phyloP scores from a whole-genome alignment of 148 eudicot species.

The Nyssa sinensis region DNA sequence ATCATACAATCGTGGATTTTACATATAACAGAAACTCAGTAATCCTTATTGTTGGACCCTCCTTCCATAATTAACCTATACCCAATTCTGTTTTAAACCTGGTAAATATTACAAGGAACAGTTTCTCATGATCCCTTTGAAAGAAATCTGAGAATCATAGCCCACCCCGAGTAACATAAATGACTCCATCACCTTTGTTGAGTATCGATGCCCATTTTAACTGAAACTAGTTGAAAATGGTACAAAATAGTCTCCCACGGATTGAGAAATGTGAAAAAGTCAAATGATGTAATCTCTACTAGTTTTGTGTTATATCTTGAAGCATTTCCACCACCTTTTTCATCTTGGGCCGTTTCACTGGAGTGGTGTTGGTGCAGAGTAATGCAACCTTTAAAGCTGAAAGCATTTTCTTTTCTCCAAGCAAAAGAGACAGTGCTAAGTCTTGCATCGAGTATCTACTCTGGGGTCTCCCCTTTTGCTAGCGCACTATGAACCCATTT shows the following conservation, averaged over 20 bases:
- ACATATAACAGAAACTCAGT: neutral
- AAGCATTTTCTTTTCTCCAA: conserved; percentile 94
- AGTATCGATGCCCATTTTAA: neutral
- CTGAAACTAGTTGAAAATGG: neutral
- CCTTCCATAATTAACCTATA: too few species aligned
- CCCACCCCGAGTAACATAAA: neutral
- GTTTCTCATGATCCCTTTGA: neutral
- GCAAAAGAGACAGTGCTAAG: conserved; percentile 91
- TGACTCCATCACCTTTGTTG: neutral
- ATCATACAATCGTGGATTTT: neutral
- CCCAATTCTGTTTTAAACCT: neutral
- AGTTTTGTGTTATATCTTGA: conserved; percentile 61
- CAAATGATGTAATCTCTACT: neutral
- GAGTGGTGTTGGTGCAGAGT: conserved; percentile 78
- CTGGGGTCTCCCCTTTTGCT: conserved; percentile 83
- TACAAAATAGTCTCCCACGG: neutral
- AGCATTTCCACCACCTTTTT: conserved; percentile 94
- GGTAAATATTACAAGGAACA: neutral
- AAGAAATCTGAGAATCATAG: neutral
- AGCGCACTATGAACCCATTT: conserved; percentile 95
- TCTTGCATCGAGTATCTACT: conserved; percentile 88
- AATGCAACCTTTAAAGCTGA: conserved; percentile 77
- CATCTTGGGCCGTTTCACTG: conserved; percentile 94
- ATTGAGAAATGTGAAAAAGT: neutral
- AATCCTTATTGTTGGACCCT: neutral